Base-by-base conservation (phyloP, 768 basidiomycete species). In the Rhodocollybia butyracea region DNA sequence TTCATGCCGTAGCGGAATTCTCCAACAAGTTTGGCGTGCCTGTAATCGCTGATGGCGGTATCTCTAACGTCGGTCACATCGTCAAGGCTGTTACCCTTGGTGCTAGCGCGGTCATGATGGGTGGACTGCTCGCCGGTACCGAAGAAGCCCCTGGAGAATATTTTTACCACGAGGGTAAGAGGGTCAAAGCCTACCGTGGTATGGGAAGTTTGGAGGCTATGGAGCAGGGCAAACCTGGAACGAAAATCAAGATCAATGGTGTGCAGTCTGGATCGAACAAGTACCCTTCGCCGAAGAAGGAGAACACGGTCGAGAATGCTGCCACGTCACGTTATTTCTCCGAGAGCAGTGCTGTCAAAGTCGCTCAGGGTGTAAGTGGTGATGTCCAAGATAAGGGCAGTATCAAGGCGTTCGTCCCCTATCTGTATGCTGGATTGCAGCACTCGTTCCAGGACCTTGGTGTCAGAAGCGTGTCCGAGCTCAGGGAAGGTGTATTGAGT, bases 81-180 rank as follows among this genome's bases (percentile, higher is more conserved):
- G 94, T 98, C 67, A 99, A 99, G 76, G 97, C 97, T 3, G 76
- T 98, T 45, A 78, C 94, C 1, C 82, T 98, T 13, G 97, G 97
- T 50, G 97, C 96, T 3, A 86, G 88, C 22, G 95, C 94, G 3
- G 94, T 98, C 51, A 98, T 98, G 97, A 98, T 99, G 97, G 97
- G 97, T 42, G 88, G 93, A 8, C 73, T 98, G 46, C 78, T 99
- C 26, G 97, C 97, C 2, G 96, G 96, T 29, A 98, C 97, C 32
- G 87, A 92, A 59, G 96, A 99, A 71, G 93, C 94, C 0, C 97
- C 97, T 0, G 97, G 97, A 63, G 94, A 98, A 75, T 99, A 97
- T 77, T 98, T 97, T 71, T 99, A 96, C 74, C 95, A 98, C 66
- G 95, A 98, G 60, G 97, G 97, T 59, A 97, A 97, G 78, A 88